These are phyloP conservation scores for Candida berthetii DNA, from an alignment of 805 yeast genomes.

Conservation along the genomic window DNA sequence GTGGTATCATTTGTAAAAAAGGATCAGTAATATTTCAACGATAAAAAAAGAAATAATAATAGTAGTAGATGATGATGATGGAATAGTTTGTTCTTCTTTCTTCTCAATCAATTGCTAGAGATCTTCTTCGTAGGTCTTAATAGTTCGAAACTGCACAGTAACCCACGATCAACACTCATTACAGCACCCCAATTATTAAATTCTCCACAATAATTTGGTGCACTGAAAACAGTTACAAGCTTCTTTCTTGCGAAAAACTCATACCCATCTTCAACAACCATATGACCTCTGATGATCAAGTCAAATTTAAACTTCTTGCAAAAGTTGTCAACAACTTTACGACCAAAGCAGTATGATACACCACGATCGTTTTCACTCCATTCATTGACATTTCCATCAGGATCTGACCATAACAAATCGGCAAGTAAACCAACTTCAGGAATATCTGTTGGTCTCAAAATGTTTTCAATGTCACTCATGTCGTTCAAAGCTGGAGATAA, in stretches of 20 bases:
- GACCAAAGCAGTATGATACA: slow-evolving; percentile 73
- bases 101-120: not conserved
- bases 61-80: too few species aligned
- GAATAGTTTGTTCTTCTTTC: too few species aligned
- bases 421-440: slow-evolving; percentile 77
- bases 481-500: slow-evolving; percentile 64
- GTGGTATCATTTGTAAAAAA: too few species aligned
- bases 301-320: slow-evolving; percentile 65
- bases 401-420: slow-evolving; percentile 81
- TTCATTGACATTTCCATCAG: slow-evolving; percentile 48
- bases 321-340: slow-evolving; percentile 66
- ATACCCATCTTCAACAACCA: slow-evolving; percentile 88
- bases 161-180: slow-evolving; percentile 90
- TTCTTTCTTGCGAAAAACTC: slow-evolving; percentile 73
- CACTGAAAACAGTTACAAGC: slow-evolving; percentile 73
- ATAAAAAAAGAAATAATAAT: too few species aligned
- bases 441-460: slow-evolving; percentile 76
- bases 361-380: slow-evolving; percentile 86
- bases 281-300: slow-evolving; percentile 75
- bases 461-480: slow-evolving; percentile 62
- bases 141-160: slow-evolving; percentile 88
- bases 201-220: slow-evolving; percentile 66
- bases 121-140: slow-evolving; percentile 58
- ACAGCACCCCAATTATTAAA: slow-evolving; percentile 94
- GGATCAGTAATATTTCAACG: too few species aligned